Evolutionary conservation across 228 moss, liverwort and hornwort species (phyloP).

Genomic region (Sphagnum fallax): DNA sequence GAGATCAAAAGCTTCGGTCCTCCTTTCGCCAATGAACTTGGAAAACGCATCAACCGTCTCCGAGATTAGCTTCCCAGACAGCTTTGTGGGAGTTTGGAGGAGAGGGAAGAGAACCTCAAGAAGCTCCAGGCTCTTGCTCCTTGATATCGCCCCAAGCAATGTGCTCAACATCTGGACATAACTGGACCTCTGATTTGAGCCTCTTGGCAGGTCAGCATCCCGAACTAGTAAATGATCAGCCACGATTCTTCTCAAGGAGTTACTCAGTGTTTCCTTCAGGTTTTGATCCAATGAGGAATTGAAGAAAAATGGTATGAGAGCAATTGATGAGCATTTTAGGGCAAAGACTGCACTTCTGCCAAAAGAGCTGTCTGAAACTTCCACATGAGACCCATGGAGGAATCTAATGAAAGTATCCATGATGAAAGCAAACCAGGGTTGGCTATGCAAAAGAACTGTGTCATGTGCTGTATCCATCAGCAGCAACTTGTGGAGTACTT

Average conservation of each 20-base stretch:
- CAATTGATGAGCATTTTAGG: conserved; percentile 48
- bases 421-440: conserved; percentile 50
- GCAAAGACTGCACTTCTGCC: conserved; percentile 40
- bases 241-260: conserved; percentile 45
- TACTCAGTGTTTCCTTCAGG: conserved; percentile 31
- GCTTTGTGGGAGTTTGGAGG: conserved; percentile 51
- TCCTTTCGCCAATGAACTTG: conserved; percentile 36
- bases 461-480: conserved; percentile 38
- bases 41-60: conserved; percentile 51
- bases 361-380: conserved; percentile 18
- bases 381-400: conserved; percentile 31
- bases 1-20: conserved; percentile 54
- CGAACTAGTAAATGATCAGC: conserved; percentile 68
- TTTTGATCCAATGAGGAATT: conserved; percentile 21
- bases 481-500: conserved; percentile 66
- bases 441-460: conserved; percentile 25
- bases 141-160: conserved; percentile 53
- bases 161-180: conserved; percentile 57
- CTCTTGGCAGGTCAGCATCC: conserved; percentile 58
- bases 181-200: conserved; percentile 67
- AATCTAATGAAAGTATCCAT: conserved; percentile 43
- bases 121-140: conserved; percentile 62
- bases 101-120: conserved; percentile 81
- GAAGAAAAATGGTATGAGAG: conserved; percentile 52
- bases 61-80: conserved; percentile 30